Percentiles rank a stretch among this genome's conserved stretches.
These are phyloP conservation scores for Neurospora sp. DNA, from an alignment of 495 filamentous ascomycete genomes.

Conservation along the genomic window DNA sequence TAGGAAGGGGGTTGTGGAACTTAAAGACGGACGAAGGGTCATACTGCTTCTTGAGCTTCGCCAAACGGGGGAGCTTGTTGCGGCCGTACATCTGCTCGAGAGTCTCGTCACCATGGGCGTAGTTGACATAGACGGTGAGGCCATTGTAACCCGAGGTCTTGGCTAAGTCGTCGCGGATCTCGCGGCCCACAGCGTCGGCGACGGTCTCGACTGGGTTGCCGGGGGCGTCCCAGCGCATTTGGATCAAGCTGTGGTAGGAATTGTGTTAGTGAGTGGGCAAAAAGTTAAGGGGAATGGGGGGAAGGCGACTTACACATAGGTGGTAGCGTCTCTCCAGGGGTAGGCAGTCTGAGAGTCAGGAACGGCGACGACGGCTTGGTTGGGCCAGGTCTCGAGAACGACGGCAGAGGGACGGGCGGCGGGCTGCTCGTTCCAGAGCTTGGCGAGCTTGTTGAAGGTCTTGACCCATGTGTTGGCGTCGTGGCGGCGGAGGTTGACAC, in stretches of 20 bases:
- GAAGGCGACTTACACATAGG: background rate
- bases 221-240: background rate
- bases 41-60: conserved; percentile 19
- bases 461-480: background rate
- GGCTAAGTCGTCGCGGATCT: background rate
- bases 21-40: conserved; percentile 20
- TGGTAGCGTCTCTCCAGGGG: background rate
- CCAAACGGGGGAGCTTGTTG: conserved; percentile 18
- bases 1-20: conserved; percentile 10
- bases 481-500: background rate
- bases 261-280: background rate
- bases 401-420: background rate
- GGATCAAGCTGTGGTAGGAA: background rate
- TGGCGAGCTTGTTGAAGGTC: background rate
- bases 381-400: background rate
- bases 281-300: background rate
- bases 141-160: conserved; percentile 10
- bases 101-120: conserved; percentile 29
- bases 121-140: conserved; percentile 24
- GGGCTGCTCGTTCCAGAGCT: background rate
- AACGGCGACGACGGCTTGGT: background rate
- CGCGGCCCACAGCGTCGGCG: background rate
- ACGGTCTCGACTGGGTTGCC: background rate
- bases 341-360: background rate
- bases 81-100: conserved; percentile 13